Base-by-base conservation (phyloP, 495 filamentous ascomycete genomes). In the Neurospora tetrasperma region DNA sequence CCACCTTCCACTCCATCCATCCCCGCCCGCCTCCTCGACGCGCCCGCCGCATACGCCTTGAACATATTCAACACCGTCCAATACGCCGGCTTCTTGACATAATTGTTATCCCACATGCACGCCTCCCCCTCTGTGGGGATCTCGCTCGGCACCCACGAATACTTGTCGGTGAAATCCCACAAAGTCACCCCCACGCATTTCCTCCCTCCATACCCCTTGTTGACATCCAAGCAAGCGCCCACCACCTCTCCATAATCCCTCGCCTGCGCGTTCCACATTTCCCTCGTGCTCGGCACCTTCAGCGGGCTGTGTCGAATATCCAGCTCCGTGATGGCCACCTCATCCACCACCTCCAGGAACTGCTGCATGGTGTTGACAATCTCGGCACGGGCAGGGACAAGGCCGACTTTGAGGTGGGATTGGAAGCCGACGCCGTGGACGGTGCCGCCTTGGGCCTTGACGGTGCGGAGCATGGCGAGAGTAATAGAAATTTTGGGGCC, bases 151-250 rank as follows among this genome's bases (percentile, higher is more conserved):
- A 79, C 77, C 87, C 87, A 88, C 10, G 83, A 85, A 75, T 88
- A 86, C 70, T 86, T 83, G 62, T 90, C 88, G 6, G 85, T 86
- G 78, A 84, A 89, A 73, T 89, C 87, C 88, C 88, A 89, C 62
- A 88, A 82, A 5, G 86, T 89, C 35, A 90, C 79, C 3, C 88
- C 89, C 23, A 89, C 82, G 71, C 89, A 91, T 2, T 81, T 77
- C 5, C 78, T 62, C 3, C 83, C 54, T 1, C 83, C 54, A 35
- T 66, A 66, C 6, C 54, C 54, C 27, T 38, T 66, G 4, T 35
- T 66, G 1, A 66, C 54, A 1, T 85, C 81, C 16, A 87, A 71
- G 73, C 89, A 91, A 0, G 87, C 86, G 10, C 78, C 80, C 10
- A 86, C 84, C 41, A 87, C 81, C 42, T 78, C 82, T 31, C 78